Evolutionary conservation across 345 rosid genomes (phyloP).

Genomic region (Salix arbutifolia): DNA sequence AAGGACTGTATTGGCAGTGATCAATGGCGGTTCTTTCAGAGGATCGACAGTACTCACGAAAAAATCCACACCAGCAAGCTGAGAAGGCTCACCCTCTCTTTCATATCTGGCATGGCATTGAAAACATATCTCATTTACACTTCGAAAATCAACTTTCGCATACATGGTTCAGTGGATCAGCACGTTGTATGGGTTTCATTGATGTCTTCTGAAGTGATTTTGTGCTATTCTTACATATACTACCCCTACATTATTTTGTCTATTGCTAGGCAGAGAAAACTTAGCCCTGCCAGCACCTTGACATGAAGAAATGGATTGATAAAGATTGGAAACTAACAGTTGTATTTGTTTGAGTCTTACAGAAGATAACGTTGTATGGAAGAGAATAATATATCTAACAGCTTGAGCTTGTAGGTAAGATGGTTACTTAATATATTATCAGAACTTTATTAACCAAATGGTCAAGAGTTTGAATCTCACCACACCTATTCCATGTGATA

Average conservation of each 20-base stretch:
- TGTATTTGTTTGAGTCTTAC: neutral
- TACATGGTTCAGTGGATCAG: neutral
- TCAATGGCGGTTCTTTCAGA: constrained; percentile 89
- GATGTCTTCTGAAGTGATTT: neutral
- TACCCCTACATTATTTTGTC: neutral
- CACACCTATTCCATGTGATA: too few relatives aligned
- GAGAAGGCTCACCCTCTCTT: constrained; percentile 78
- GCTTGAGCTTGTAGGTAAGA: too few relatives aligned
- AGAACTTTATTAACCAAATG: too few relatives aligned
- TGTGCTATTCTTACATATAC: neutral
- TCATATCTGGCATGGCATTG: constrained; percentile 51
- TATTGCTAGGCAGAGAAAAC: neutral
- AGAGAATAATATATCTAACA: too few relatives aligned
- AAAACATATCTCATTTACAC: neutral
- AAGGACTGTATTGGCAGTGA: constrained; percentile 92
- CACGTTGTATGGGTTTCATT: neutral
- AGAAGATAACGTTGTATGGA: neutral
- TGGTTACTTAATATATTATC: too few relatives aligned
- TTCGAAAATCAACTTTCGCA: neutral
- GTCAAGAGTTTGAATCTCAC: too few relatives aligned
- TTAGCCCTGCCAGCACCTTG: neutral
- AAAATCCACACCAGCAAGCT: constrained; percentile 93
- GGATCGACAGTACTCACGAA: constrained; percentile 99
- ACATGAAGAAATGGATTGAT: neutral
- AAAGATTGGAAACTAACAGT: neutral